A percentile compares a stretch with the other conserved stretches of the same genome.
These are phyloP conservation scores for Colletotrichum spinosum DNA, from an alignment of 2,329 filamentous ascomycete genomes.

Conservation along the genomic window DNA sequence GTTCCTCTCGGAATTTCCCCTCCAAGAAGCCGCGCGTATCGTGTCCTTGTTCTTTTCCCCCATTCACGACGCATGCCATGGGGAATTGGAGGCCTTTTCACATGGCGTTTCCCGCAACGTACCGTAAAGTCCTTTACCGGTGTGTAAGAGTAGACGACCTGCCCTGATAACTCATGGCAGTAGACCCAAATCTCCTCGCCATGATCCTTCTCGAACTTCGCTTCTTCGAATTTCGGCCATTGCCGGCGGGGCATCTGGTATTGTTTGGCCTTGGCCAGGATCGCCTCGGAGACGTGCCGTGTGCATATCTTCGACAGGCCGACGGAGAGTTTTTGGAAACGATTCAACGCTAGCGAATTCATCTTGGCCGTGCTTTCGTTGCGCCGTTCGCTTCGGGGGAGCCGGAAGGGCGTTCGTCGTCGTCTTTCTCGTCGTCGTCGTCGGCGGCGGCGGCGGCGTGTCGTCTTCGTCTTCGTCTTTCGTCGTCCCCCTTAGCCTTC, in stretches of 20 bases:
- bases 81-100: not conserved
- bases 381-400: too few species aligned
- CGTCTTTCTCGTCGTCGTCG: constrained; percentile 32
- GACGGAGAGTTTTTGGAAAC: constrained; percentile 56
- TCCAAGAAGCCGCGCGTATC: not conserved
- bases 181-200: constrained; percentile 71
- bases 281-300: constrained; percentile 47
- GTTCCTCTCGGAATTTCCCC: not conserved
- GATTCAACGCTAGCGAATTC: constrained; percentile 49
- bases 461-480: constrained; percentile 17
- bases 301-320: constrained; percentile 54
- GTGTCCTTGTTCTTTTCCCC: too few species aligned
- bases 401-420: too few species aligned
- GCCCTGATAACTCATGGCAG: constrained; percentile 60
- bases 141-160: constrained; percentile 65
- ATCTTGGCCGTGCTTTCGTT: constrained; percentile 43
- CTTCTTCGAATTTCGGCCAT: constrained; percentile 15
- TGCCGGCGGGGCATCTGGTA: too few species aligned
- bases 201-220: constrained; percentile 51
- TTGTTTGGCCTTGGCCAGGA: too few species aligned
- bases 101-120: constrained; percentile 38
- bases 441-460: constrained; percentile 9
- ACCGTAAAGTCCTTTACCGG: constrained; percentile 55
- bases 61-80: not conserved
- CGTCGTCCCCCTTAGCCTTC: constrained; percentile 28